Base-by-base conservation (phyloP, 169 alveolate species). In the Cryptosporidium viatorum region DNA sequence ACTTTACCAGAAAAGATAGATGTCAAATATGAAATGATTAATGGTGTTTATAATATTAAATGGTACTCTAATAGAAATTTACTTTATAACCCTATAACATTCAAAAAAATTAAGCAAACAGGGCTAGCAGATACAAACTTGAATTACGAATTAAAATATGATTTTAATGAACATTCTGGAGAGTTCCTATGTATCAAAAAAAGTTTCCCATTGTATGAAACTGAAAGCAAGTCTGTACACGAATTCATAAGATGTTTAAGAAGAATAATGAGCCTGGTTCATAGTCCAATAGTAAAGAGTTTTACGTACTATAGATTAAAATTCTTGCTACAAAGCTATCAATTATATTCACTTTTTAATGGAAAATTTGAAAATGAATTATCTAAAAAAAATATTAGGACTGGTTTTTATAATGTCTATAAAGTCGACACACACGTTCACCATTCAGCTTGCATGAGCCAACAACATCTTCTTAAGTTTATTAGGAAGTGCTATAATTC, bases 401-500 rank as follows among this genome's bases (percentile, higher is more conserved):
- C 96, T 10, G 99, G 96, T 84, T 97, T 97, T 93, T 96, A 97
- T 92, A 96, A 96, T 84, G 96, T 95, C 12, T 85, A 96, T 50
- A 97, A 97, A 71, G 98, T 97, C 18, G 99, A 97, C 86, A 96
- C 97, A 18, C 99, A 97, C 92, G 96, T 97, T 21, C 98, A 97
- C 70, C 98, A 97, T 85, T 94, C 97, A 9, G 94, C 94, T 37
- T 95, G 97, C 55, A 96, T 96, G 98, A 96, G 94, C 45, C 97
- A 95, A 69, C 93, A 96, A 89, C 97, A 94, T 37, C 92, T 96
- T 18, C 92, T 93, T n/a, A 94, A 96, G 43, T 96, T 96, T 84
- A 96, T 96, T 31, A 71, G 95, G 86, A 93, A 68, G 6, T 84
- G 70, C 65, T 65, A 80, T 62, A 37, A 37, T 50, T 60, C 60